A percentile compares a stretch with the other conserved stretches of the same genome.
phyloP scores from a whole-genome alignment of 805 yeast species.

The Isabelozyma rhagii region DNA sequence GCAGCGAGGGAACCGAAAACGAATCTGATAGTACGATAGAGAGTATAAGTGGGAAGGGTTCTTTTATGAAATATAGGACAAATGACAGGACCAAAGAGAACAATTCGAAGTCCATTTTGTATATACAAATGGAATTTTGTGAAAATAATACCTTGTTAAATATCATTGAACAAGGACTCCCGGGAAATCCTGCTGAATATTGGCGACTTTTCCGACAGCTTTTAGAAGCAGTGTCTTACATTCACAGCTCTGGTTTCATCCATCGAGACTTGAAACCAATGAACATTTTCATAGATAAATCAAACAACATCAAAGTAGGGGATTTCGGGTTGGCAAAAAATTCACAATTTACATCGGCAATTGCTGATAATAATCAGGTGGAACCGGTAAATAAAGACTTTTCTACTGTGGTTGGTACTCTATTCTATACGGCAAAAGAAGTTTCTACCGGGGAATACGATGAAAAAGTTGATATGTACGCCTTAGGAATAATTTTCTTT shows the following conservation, averaged over 20 bases:
- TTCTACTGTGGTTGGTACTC: slow-evolving; percentile 92
- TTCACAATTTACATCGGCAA: slow-evolving; percentile 51
- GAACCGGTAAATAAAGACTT: slow-evolving; percentile 56
- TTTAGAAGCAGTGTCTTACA: slow-evolving; percentile 84
- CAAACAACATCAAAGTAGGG: slow-evolving; percentile 87
- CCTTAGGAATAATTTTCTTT: slow-evolving; percentile 90
- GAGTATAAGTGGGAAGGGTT: not conserved
- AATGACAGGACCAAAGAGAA: not conserved
- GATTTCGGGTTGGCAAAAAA: slow-evolving; percentile 96
- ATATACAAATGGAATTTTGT: slow-evolving; percentile 98
- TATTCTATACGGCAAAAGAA: slow-evolving; percentile 89
- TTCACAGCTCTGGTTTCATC: slow-evolving; percentile 90
- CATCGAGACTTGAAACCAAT: slow-evolving; percentile 95
- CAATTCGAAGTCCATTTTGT: slow-evolving; percentile 60
- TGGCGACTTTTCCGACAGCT: slow-evolving; percentile 89
- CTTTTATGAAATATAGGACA: not conserved
- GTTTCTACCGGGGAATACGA: slow-evolving; percentile 79
- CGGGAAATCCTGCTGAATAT: slow-evolving; percentile 69
- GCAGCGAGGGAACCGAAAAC: slow-evolving; percentile 1
- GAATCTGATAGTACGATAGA: slow-evolving; percentile 1
- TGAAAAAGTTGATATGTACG: slow-evolving; percentile 94
- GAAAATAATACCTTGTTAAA: slow-evolving; percentile 89
- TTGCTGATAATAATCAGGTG: slow-evolving; percentile 40
- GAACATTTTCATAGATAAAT: slow-evolving; percentile 90
- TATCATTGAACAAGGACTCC: slow-evolving; percentile 71